phyloP scores from a whole-genome alignment of 768 basidiomycete genomes.

The Nidularia pulvinata region DNA sequence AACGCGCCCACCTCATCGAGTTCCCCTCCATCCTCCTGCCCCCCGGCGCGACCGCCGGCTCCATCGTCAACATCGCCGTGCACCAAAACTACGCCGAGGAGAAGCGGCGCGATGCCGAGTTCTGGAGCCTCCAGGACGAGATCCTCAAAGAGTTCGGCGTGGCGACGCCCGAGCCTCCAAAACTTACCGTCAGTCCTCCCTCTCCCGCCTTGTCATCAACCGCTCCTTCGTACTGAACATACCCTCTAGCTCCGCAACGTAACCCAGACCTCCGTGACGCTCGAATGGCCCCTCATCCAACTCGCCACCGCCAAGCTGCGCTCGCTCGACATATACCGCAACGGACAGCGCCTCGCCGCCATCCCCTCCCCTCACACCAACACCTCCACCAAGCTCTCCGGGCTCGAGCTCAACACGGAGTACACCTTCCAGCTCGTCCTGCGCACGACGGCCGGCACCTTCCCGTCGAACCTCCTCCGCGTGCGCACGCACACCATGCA shows the following conservation, averaged over 20 bases:
- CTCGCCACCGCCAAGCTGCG: slow-evolving; percentile 87
- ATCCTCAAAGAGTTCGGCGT: slow-evolving; percentile 79
- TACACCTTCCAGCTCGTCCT: slow-evolving; percentile 96
- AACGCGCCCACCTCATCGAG: slow-evolving; percentile 95
- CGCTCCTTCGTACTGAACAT: not conserved
- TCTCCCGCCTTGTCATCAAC: slow-evolving; percentile 1
- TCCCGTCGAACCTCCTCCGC: slow-evolving; percentile 79
- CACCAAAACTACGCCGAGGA: slow-evolving; percentile 88
- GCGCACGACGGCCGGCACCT: slow-evolving; percentile 91
- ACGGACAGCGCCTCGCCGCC: slow-evolving; percentile 82
- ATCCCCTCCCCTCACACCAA: slow-evolving; percentile 84
- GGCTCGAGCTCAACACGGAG: slow-evolving; percentile 78
- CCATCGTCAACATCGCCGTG: slow-evolving; percentile 97
- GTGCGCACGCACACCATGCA: slow-evolving; percentile 93
- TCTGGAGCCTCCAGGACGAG: slow-evolving; percentile 81
- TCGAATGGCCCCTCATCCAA: slow-evolving; percentile 90
- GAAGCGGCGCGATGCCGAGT: slow-evolving; percentile 75
- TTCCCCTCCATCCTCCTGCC: slow-evolving; percentile 96
- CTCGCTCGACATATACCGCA: slow-evolving; percentile 91
- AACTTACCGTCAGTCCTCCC: slow-evolving; percentile 57
- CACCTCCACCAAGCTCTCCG: slow-evolving; percentile 86
- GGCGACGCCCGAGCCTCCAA: slow-evolving; percentile 65
- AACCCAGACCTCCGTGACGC: slow-evolving; percentile 95
- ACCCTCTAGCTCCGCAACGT: slow-evolving; percentile 78
- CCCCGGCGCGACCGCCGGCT: slow-evolving; percentile 89